Evolutionary conservation across 805 yeast species (phyloP), one percentile per base, ranked within the genome.

Genomic region (Groenewaldozyma salmanticensis): DNA sequence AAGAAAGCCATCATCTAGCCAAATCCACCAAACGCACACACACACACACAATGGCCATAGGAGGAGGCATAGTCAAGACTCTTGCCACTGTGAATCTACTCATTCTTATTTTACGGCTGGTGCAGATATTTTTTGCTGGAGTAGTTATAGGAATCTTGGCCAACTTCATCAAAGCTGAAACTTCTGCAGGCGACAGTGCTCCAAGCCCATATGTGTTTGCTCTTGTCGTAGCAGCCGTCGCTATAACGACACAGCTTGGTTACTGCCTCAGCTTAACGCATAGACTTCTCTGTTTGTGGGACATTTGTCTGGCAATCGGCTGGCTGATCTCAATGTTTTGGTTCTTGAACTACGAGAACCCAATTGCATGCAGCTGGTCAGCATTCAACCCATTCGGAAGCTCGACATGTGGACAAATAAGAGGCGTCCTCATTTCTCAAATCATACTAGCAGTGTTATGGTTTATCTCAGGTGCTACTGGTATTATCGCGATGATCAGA

Each of bases 101-200:
- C 24, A 46, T 51, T 21, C 44, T 54, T 36, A 37, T 45, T 16
- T 37, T 54, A 33, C 39, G 59, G 27, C 49, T 54, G 40, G 46
- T 54, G 21, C 55, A 54, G 44, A 50, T 54, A 38, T 54, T 54
- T 47, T 54, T 54, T 38, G 58, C 56, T 21, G 59, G 59, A 7
- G 36, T 54, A 16, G 52, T 51, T 13, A 44, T 53, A 4, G 59
- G 59, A 5, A 43, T 54, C 21, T 46, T 52, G 42, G 53, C 49
- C 27, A 42, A 48, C 45, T 50, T 37, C 43, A 50, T 53, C 36
- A 40, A 53, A 24, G 42, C 37, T 21, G 45, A 52, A 32, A 24
- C 40, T 16, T 35, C 24, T 7, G 36, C 37, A 1, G 51, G 51
- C 27, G 38, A 42, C 6, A 13, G 36, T 4, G 54, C 57, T 3